These are phyloP conservation scores for Orbilia blumenaviensis DNA, from an alignment of 2,329 filamentous ascomycete genomes.

Conservation along the genomic window DNA sequence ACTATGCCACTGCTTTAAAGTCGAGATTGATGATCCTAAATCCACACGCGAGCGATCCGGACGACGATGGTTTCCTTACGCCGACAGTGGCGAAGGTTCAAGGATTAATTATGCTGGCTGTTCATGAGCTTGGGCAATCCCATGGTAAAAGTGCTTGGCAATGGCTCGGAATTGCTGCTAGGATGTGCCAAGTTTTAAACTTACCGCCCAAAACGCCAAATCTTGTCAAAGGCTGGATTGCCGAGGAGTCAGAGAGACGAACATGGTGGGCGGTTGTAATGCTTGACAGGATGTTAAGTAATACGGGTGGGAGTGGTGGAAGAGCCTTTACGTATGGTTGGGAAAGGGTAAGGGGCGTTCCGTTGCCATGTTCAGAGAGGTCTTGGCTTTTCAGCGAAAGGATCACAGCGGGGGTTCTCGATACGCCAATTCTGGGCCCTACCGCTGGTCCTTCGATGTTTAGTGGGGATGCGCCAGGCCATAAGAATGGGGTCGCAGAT, in stretches of 20 bases:
- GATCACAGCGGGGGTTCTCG: constrained; percentile 37
- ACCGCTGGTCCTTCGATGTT: constrained; percentile 70
- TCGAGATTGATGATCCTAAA: constrained; percentile 65
- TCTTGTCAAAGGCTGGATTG: constrained; percentile 64
- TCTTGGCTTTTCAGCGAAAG: constrained; percentile 50
- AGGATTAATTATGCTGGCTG: constrained; percentile 74
- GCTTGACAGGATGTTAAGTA: constrained; percentile 67
- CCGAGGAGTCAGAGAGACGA: constrained; percentile 72
- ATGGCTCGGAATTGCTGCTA: constrained; percentile 70
- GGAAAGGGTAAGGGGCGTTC: constrained; percentile 69
- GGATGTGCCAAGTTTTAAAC: constrained; percentile 61
- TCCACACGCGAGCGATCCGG: constrained; percentile 69
- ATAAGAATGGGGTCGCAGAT: constrained; percentile 60
- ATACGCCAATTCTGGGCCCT: constrained; percentile 55
- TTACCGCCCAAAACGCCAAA: constrained; percentile 58
- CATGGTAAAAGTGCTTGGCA: constrained; percentile 72
- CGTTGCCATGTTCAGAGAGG: constrained; percentile 68
- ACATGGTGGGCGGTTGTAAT: constrained; percentile 81
- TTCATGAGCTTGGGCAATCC: constrained; percentile 72
- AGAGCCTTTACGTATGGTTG: constrained; percentile 72
- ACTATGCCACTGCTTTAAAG: constrained; percentile 58
- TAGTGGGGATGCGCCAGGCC: constrained; percentile 67
- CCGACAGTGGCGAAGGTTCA: constrained; percentile 73
- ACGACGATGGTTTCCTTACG: constrained; percentile 63
- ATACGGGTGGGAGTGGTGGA: constrained; percentile 31